Percentiles rank a stretch among this genome's conserved stretches.
These are phyloP conservation scores for Poa pratensis DNA, from an alignment of 176 grass and related monocot genomes.

Conservation along the genomic window DNA sequence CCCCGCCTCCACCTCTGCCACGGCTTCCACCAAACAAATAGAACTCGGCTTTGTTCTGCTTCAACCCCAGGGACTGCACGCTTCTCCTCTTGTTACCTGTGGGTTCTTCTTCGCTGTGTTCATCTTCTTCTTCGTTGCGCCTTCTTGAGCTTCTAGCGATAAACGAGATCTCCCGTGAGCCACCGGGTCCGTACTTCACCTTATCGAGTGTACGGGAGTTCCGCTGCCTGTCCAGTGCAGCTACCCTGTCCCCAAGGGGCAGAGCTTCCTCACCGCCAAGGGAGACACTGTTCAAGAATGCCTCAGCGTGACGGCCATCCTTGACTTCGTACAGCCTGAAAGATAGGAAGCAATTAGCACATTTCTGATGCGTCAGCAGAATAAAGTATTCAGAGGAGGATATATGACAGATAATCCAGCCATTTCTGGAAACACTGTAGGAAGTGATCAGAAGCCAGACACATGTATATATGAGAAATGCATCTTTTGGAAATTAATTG, in stretches of 20 bases:
- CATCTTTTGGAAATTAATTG: no score
- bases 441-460: neutral
- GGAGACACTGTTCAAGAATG: conserved; percentile 67
- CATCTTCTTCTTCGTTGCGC: conserved; percentile 42
- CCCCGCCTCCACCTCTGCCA: conserved; percentile 46
- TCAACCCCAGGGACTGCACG: conserved; percentile 64
- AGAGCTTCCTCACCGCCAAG: conserved; percentile 70
- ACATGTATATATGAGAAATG: neutral
- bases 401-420: neutral
- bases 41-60: conserved; percentile 72
- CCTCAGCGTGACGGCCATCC: conserved; percentile 85
- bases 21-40: conserved; percentile 66
- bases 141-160: conserved; percentile 56
- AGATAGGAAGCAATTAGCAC: conserved; percentile 30
- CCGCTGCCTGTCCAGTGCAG: conserved; percentile 51
- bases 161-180: conserved; percentile 74
- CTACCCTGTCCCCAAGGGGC: conserved; percentile 64
- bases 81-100: conserved; percentile 66
- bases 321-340: conserved; percentile 91
- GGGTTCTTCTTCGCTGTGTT: conserved; percentile 39
- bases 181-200: conserved; percentile 80
- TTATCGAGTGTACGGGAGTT: conserved; percentile 31
- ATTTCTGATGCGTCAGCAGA: conserved; percentile 5
- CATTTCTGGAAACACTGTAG: conserved; percentile 3
- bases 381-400: neutral